Evolutionary conservation across 352 stramenopile genomes (phyloP), one percentile per base, ranked within the genome.

Genomic region (Phytophthora europaea): DNA sequence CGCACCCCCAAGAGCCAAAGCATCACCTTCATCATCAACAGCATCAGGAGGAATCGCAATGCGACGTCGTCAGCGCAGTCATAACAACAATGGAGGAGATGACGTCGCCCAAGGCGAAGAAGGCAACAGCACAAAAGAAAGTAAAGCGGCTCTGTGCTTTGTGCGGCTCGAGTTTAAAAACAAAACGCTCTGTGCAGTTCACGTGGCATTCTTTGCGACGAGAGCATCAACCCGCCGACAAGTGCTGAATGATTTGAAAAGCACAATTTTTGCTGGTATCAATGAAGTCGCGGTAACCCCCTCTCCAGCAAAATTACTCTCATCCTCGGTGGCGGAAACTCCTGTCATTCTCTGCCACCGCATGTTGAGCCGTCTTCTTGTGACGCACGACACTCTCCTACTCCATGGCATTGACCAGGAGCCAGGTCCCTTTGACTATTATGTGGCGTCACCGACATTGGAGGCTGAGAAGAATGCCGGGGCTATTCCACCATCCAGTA

Each of bases 201-300:
- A 97, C 65, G 84, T 95, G 33, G 90, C 90, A n/a, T 97, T 97
- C 54, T 97, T 95, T 47, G 84, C 89, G n/a, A 92, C 85, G 20
- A 85, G 73, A 45, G 76, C 85, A 28, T 85, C 84, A 2, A 84
- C 78, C 12, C 79, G 90, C 9, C 88, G 89, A 13, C 75, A 90
- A 36, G 85, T 90, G n/a, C 70, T 97, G 6, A 76, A 79, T 40
- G 89, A 95, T 58, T 57, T 97, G 48, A 95, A 94, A 56, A 78
- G 45, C 28, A 86, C 73, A 26, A 90, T 96, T 52, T 82, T 89
- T 54, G 67, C 67, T 0, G 78, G 76, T 18, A 76, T 94, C 7
- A 93, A 86, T 51, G 85, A 94, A 48, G 60, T 77, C 18, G 23
- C 71, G 70, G 57, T 76, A 26, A 68, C 65, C 47, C 65, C 68